Conservation (phyloP, 345 rosid species). For the Camelina laxa region DNA sequence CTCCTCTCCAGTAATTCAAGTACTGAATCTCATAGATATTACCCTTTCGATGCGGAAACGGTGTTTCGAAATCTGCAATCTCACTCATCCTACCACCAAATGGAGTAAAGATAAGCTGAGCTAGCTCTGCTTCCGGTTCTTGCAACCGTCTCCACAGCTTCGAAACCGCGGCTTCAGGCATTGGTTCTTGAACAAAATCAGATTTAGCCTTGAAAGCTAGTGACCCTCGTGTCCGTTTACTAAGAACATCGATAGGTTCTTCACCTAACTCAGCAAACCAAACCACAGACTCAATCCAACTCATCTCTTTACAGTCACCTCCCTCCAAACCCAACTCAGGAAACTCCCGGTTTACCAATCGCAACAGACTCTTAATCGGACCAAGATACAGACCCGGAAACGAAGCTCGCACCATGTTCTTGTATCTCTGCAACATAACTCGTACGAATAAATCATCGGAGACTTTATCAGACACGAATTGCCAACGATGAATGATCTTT, state of each 20-base stretch:
- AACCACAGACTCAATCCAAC: constrained; percentile 54
- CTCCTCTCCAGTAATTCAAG: constrained; percentile 52
- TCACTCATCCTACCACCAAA: constrained; percentile 76
- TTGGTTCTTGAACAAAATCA: constrained; percentile 57
- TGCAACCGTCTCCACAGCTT: constrained; percentile 51
- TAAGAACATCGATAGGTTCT: constrained; percentile 40
- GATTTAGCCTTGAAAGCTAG: constrained; percentile 61
- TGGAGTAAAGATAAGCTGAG: constrained; percentile 52
- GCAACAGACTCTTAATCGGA: constrained; percentile 28
- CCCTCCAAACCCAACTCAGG: constrained; percentile 51
- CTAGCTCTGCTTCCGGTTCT: constrained; percentile 43
- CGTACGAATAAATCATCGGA: constrained; percentile 57
- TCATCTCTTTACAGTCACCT: constrained; percentile 51
- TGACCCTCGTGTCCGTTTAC: constrained; percentile 23
- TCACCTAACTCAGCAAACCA: constrained; percentile 47
- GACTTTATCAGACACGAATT: constrained; percentile 46
- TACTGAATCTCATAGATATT: constrained; percentile 63
- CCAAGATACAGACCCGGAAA: constrained; percentile 56
- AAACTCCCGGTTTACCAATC: constrained; percentile 34
- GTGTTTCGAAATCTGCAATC: constrained; percentile 41
- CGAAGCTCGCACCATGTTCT: constrained; percentile 36
- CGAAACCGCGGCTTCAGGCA: constrained; percentile 38
- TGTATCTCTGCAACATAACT: constrained; percentile 41
- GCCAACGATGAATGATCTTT: constrained; percentile 54
- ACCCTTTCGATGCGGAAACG: constrained; percentile 64